Percentiles rank a stretch among this genome's conserved stretches.
phyloP scores from a whole-genome alignment of 495 filamentous ascomycete genomes.

The Aspergillus panamensis region DNA sequence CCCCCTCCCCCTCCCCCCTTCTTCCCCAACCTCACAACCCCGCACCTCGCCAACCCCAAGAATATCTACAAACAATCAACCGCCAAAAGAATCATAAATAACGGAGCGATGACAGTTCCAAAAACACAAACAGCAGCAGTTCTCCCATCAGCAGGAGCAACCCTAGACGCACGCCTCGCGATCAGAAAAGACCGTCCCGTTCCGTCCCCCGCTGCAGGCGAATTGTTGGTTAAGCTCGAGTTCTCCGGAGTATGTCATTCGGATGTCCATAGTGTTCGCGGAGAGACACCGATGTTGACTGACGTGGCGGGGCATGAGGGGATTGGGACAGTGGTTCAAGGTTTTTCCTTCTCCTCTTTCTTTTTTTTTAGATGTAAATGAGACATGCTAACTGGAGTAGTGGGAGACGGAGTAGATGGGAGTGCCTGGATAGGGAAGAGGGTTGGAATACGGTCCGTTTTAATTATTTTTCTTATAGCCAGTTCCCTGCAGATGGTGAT shows the following conservation, averaged over 20 bases:
- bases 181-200: conserved; percentile 33
- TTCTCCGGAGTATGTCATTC: conserved; percentile 45
- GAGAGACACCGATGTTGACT: conserved; percentile 46
- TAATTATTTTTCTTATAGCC: neutral
- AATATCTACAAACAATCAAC: neutral
- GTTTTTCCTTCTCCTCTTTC: conserved; percentile 14
- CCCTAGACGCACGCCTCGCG: conserved; percentile 24
- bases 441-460: conserved; percentile 38
- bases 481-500: too few species aligned
- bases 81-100: neutral
- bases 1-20: neutral
- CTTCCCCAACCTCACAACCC: neutral
- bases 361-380: neutral
- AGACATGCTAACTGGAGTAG: conserved; percentile 17
- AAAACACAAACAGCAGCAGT: conserved; percentile 38
- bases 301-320: conserved; percentile 47
- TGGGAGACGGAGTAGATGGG: conserved; percentile 31
- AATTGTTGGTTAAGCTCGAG: conserved; percentile 41
- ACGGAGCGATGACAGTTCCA: conserved; percentile 26
- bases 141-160: conserved; percentile 27
- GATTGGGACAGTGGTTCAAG: conserved; percentile 37
- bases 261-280: conserved; percentile 43
- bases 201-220: conserved; percentile 32
- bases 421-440: conserved; percentile 34
- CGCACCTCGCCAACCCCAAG: neutral